phyloP scores from a whole-genome alignment of 768 basidiomycete species.

The Tylopilus sp. region DNA sequence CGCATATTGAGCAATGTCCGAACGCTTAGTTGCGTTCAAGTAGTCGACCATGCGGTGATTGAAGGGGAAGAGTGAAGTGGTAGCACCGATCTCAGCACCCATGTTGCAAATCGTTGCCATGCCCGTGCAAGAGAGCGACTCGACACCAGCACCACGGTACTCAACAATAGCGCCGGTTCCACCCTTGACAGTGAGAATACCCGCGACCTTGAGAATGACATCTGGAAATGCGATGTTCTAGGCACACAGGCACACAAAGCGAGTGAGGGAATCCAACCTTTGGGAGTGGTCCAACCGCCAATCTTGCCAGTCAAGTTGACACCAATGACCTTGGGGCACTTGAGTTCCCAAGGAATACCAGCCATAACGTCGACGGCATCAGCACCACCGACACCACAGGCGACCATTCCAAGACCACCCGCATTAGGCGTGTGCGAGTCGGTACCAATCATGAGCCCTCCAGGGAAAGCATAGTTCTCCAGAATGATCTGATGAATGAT shows the following conservation, averaged over 20 bases:
- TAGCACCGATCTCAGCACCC: conserved; percentile 99
- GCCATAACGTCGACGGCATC: conserved; percentile 99
- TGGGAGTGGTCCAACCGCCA: conserved; percentile 95
- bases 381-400: conserved; percentile 98
- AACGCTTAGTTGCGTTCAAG: conserved; percentile 91
- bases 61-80: conserved; percentile 98
- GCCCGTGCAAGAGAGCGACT: conserved; percentile 95
- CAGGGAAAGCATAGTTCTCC: conserved; percentile 99
- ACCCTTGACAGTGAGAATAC: conserved; percentile 98
- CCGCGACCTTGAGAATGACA: conserved; percentile 98
- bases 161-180: conserved; percentile 99
- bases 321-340: conserved; percentile 99
- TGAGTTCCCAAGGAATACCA: conserved; percentile 96
- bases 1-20: conserved; percentile 85
- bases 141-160: conserved; percentile 92
- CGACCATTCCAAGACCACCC: conserved; percentile 98
- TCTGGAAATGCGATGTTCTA: conserved; percentile 44
- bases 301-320: conserved; percentile 96
- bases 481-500: conserved; percentile 99
- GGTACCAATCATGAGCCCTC: conserved; percentile 99
- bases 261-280: conserved; percentile 51
- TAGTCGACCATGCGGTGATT: conserved; percentile 93
- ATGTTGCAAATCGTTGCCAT: conserved; percentile 99
- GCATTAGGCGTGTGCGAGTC: conserved; percentile 99
- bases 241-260: neutral